These are phyloP conservation scores for Akanthomyces muscarius DNA, from an alignment of 2,329 filamentous ascomycete genomes.

Conservation along the genomic window DNA sequence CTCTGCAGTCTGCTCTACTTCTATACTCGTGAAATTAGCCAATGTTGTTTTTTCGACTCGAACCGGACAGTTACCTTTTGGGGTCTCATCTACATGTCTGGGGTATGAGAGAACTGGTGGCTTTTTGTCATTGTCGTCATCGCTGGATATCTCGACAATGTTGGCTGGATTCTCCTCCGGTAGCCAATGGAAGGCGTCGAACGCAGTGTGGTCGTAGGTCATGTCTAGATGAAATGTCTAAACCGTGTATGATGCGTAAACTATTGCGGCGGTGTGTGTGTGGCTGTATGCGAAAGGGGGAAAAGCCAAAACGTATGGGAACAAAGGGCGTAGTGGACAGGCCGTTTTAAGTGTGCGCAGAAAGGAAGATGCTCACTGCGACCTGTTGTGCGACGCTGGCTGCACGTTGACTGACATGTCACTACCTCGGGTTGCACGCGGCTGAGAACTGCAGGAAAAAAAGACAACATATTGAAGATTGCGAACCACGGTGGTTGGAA, in stretches of 20 bases:
- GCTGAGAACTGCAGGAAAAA: neutral
- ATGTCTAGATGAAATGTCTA: neutral
- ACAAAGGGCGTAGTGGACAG: neutral
- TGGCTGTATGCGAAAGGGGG: neutral
- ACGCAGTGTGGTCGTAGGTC: neutral
- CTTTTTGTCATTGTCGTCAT: neutral
- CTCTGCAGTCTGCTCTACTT: neutral
- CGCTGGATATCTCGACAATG: slow-evolving; percentile 9
- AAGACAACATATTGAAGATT: neutral
- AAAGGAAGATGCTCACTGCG: neutral
- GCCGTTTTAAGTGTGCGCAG: neutral
- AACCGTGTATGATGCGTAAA: no score
- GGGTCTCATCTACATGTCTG: neutral
- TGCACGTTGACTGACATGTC: neutral
- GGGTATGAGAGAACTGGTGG: neutral
- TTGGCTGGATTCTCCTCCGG: neutral
- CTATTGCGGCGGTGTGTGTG: neutral
- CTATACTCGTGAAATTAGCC: neutral
- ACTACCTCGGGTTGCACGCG: neutral
- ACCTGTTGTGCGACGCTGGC: neutral
- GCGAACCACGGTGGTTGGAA: neutral
- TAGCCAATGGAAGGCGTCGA: neutral
- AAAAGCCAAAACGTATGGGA: neutral
- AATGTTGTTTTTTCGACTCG: neutral
- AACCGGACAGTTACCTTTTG: neutral